Percentiles rank a stretch among this genome's conserved stretches.
Conservation (phyloP, 495 filamentous ascomycete species). For the Penicillium mononematosum region DNA sequence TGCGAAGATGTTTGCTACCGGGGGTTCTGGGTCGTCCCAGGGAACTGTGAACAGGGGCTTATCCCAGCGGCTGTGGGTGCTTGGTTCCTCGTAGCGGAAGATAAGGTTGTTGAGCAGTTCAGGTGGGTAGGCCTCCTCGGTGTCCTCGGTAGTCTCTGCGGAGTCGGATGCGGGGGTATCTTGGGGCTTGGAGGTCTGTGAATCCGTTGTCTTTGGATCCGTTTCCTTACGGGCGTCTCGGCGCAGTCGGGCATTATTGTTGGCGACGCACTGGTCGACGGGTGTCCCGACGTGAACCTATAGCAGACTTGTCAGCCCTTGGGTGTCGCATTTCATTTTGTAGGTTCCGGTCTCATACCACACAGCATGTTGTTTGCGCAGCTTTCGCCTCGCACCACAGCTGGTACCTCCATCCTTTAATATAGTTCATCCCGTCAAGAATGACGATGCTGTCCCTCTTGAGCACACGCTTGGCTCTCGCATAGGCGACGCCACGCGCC, state of each 20-base stretch:
- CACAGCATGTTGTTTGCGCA: conserved; percentile 73
- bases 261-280: conserved; percentile 59
- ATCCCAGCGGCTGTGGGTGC: conserved; percentile 93
- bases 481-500: conserved; percentile 80
- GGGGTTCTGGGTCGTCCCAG: conserved; percentile 70
- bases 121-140: conserved; percentile 57
- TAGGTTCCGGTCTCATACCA: conserved; percentile 49
- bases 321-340: not conserved
- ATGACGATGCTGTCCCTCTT: conserved; percentile 80
- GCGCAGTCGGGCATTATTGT: conserved; percentile 41
- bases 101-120: conserved; percentile 88
- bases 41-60: conserved; percentile 88
- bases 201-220: not conserved
- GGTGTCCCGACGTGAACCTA: conserved; percentile 79
- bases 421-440: conserved; percentile 90
- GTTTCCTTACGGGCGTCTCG: conserved; percentile 15
- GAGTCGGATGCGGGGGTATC: conserved; percentile 6
- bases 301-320: conserved; percentile 13
- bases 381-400: conserved; percentile 94
- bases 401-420: conserved; percentile 97
- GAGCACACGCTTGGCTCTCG: conserved; percentile 79
- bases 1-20: conserved; percentile 74
- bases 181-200: not conserved
- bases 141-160: conserved; percentile 26
- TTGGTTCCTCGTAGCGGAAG: conserved; percentile 94